phyloP scores from a whole-genome alignment of 2,329 filamentous ascomycete genomes.

The Colletotrichum magnum region DNA sequence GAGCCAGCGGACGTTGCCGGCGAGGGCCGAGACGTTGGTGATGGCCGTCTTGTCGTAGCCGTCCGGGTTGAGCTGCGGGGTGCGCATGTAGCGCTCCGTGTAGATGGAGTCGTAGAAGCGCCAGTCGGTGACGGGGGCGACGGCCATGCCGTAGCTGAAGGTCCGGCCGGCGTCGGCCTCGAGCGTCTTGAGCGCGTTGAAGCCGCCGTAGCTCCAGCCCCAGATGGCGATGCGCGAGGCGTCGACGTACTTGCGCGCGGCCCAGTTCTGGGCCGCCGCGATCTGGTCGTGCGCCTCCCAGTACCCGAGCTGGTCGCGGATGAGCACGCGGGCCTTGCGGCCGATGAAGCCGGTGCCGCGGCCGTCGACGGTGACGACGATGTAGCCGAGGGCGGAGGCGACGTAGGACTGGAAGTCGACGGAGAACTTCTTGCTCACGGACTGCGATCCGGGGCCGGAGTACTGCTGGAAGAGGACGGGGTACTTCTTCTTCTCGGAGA shows the following conservation, averaged over 20 bases:
- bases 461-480: conserved; percentile 97
- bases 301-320: conserved; percentile 86
- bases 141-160: conserved; percentile 97
- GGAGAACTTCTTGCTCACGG: conserved; percentile 82
- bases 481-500: conserved; percentile 86
- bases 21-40: conserved; percentile 79
- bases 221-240: conserved; percentile 88
- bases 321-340: conserved; percentile 83
- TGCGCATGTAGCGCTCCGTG: conserved; percentile 98
- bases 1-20: conserved; percentile 86
- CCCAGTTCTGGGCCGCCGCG: conserved; percentile 87
- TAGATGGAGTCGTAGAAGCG: conserved; percentile 95
- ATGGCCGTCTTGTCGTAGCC: conserved; percentile 86
- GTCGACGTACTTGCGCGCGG: conserved; percentile 86
- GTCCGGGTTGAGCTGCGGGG: conserved; percentile 81
- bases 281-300: conserved; percentile 94
- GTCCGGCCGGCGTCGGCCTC: conserved; percentile 91
- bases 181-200: conserved; percentile 93
- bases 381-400: conserved; percentile 87
- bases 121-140: conserved; percentile 99
- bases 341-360: conserved; percentile 94
- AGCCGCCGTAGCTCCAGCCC: conserved; percentile 99
- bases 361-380: conserved; percentile 95
- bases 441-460: conserved; percentile 93
- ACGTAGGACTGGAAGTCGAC: conserved; percentile 94